Evolutionary conservation across 441 rosid genomes (phyloP).

Genomic region (Kokia cookei): DNA sequence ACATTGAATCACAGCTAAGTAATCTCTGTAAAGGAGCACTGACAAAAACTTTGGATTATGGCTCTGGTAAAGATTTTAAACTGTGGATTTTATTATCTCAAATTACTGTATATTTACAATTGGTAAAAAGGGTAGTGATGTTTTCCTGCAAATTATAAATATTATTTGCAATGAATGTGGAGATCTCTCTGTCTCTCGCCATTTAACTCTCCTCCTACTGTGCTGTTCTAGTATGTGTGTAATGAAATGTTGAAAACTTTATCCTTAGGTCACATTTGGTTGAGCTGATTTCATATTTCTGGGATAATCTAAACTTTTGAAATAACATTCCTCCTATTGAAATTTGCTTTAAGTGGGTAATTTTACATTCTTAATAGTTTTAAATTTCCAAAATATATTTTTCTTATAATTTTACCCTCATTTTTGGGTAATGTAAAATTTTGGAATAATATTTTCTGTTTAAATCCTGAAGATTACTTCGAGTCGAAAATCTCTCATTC

Average conservation of each 20-base stretch:
- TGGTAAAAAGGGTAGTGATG: background rate
- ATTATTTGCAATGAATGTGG: conserved; percentile 5
- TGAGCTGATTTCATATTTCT: too few relatives aligned
- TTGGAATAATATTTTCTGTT: too few relatives aligned
- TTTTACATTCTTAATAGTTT: too few relatives aligned
- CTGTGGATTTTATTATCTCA: background rate
- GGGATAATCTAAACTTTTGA: too few relatives aligned
- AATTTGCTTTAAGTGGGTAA: too few relatives aligned
- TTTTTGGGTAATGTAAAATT: too few relatives aligned
- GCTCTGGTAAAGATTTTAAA: conserved; percentile 25
- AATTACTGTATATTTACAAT: background rate
- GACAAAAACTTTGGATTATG: conserved; percentile 25
- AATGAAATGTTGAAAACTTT: background rate
- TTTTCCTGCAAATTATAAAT: conserved; percentile 1
- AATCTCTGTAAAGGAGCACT: conserved; percentile 45
- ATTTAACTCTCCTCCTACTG: background rate
- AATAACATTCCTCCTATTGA: too few relatives aligned
- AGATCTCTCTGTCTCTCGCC: background rate
- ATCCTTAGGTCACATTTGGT: too few relatives aligned
- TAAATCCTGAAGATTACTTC: too few relatives aligned
- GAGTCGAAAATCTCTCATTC: too few relatives aligned
- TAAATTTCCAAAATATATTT: too few relatives aligned
- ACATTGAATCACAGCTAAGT: conserved; percentile 55
- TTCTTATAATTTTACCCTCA: too few relatives aligned
- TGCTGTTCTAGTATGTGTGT: background rate